Evolutionary conservation across 257 asterid genomes (phyloP), one percentile per base, ranked within the genome.

Genomic region (Thymus mandschuricus): DNA sequence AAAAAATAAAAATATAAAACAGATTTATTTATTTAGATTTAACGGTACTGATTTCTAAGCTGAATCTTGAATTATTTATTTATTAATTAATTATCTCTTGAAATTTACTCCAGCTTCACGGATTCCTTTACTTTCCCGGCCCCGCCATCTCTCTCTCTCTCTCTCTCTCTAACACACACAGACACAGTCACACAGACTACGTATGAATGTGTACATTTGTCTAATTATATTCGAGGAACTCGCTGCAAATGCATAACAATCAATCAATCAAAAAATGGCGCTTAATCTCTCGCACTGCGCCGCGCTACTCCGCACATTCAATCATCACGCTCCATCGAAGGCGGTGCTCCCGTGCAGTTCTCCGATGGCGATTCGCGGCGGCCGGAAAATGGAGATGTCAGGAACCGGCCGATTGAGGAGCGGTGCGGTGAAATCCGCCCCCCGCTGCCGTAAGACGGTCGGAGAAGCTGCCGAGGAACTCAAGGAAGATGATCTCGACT

Each of bases 251-350:
- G 5, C 6, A 12, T 52, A 54, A 41, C 21, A 21, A 21, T 21
- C 21, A 60, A 62, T 59, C 34, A 55, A 59, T 65, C 49, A 60
- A 51, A 49, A 51, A 40, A 83, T 83, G 85, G 81, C 82, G 73
- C 69, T 70, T 50, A 73, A 73, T 65, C 28, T 72, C 45, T 57
- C 83, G 13, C 67, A 60, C 9, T 57, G 79, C 69, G 66, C 35
- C 71, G 35, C 76, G 13, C 72, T 76, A 38, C 50, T 64, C 34
- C 62, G 66, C 45, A 30, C 38, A 55, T 12, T 11, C 34, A 66
- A 68, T 59, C 40, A n/a, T 43, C 60, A 21, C 21, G 21, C 64
- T 73, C 59, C 70, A 44, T 52, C 81, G 31, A 21, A 44, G 75
- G 78, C 71, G 54, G 67, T 21, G 21, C 21, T 58, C 46, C 81